Conservation (phyloP, 129 eudicot genomes). For the Flaveria trinervia region DNA sequence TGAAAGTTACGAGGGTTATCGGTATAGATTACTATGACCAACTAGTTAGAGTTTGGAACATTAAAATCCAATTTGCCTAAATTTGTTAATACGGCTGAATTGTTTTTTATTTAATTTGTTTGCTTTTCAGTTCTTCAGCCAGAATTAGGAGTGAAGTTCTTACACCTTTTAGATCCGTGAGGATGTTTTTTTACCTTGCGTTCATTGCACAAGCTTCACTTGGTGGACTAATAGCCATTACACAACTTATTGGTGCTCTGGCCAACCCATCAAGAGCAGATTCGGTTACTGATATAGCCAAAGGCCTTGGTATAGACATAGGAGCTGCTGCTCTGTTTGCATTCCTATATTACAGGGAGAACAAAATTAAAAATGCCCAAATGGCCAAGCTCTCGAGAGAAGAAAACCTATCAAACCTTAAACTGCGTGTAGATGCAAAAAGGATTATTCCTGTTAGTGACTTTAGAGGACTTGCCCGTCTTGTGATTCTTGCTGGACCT, state of each 20-base stretch:
- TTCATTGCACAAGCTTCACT: slow-evolving; percentile 82
- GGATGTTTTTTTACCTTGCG: slow-evolving; percentile 95
- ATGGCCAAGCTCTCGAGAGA: slow-evolving; percentile 83
- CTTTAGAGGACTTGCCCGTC: slow-evolving; percentile 87
- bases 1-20: too few species aligned
- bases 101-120: not conserved
- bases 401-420: slow-evolving; percentile 80
- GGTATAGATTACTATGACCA: too few species aligned
- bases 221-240: slow-evolving; percentile 80
- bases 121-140: slow-evolving; percentile 69
- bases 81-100: not conserved
- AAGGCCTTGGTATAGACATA: slow-evolving; percentile 82
- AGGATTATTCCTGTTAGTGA: slow-evolving; percentile 63
- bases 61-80: too few species aligned
- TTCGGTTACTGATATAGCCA: slow-evolving; percentile 57
- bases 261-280: slow-evolving; percentile 76
- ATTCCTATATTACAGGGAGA: slow-evolving; percentile 74
- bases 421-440: slow-evolving; percentile 73
- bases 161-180: slow-evolving; percentile 83
- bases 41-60: too few species aligned
- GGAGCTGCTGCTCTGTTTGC: slow-evolving; percentile 78
- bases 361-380: slow-evolving; percentile 75
- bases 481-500: slow-evolving; percentile 87
- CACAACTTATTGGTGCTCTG: slow-evolving; percentile 75
- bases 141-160: slow-evolving; percentile 96